These are phyloP conservation scores for Lactarius quietus DNA, from an alignment of 768 basidiomycete genomes.

Conservation along the genomic window DNA sequence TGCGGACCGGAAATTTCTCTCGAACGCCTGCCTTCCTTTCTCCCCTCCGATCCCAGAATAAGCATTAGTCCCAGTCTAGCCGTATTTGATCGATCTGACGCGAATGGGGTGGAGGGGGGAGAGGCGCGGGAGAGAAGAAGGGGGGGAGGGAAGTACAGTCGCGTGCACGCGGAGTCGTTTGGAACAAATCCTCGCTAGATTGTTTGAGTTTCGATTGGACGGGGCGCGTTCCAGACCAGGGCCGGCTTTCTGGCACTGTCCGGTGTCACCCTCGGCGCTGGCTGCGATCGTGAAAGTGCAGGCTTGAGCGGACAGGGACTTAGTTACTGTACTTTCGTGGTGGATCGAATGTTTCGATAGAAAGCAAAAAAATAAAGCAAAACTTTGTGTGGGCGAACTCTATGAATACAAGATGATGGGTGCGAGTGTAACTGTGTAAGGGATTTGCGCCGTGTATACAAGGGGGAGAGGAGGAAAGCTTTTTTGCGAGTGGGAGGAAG, in stretches of 20 bases:
- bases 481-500: background rate
- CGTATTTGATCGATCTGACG: slow-evolving; percentile 1
- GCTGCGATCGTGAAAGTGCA: background rate
- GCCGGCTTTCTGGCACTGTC: background rate
- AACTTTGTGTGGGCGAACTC: background rate
- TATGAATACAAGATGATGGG: slow-evolving; percentile 18
- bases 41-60: slow-evolving; percentile 10
- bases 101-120: background rate
- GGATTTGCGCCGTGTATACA: slow-evolving; percentile 8
- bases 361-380: background rate
- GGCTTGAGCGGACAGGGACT: background rate
- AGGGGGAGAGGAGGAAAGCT: background rate
- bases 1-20: slow-evolving; percentile 10
- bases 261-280: background rate
- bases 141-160: background rate
- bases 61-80: slow-evolving; percentile 2
- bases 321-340: background rate
- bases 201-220: background rate
- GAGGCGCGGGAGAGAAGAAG: background rate
- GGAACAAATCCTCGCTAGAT: background rate
- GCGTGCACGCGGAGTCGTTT: background rate
- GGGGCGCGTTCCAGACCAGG: background rate
- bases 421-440: slow-evolving; percentile 16
- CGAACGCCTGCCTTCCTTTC: background rate
- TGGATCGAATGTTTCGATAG: background rate